Evolutionary conservation across 2,329 filamentous ascomycete species (phyloP).

Genomic region (Fusarium nematophilum): DNA sequence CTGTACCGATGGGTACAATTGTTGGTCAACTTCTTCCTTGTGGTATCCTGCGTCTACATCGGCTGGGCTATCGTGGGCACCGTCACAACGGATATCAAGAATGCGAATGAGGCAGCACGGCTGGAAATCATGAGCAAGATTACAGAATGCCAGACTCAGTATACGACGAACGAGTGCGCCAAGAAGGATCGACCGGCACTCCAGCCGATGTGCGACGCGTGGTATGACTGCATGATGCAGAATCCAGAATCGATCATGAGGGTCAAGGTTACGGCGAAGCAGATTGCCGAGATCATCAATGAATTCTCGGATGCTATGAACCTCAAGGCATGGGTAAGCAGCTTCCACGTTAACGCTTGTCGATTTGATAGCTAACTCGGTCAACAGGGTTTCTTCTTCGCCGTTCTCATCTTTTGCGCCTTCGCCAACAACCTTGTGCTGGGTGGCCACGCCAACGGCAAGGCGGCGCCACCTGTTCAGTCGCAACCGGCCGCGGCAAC

Average conservation of each 20-base stretch:
- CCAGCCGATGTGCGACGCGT: conserved; percentile 77
- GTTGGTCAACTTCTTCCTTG: conserved; percentile 72
- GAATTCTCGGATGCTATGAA: conserved; percentile 92
- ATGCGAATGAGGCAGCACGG: conserved; percentile 76
- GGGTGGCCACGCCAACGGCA: conserved; percentile 48
- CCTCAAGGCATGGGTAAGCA: conserved; percentile 75
- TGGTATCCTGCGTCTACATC: conserved; percentile 69
- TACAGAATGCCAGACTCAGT: conserved; percentile 78
- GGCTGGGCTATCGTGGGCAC: conserved; percentile 76
- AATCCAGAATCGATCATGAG: conserved; percentile 82
- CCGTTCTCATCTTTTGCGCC: conserved; percentile 60
- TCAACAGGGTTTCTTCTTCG: conserved; percentile 62
- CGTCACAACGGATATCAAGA: conserved; percentile 79
- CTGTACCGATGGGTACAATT: conserved; percentile 70
- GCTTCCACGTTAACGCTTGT: background rate
- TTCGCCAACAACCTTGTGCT: conserved; percentile 64
- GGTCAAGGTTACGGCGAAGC: conserved; percentile 84
- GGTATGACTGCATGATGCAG: conserved; percentile 88
- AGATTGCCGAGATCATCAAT: conserved; percentile 93
- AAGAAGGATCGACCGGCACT: conserved; percentile 76
- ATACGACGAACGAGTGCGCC: conserved; percentile 79
- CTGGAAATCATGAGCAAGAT: conserved; percentile 78
- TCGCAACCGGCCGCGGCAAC: conserved; percentile 32
- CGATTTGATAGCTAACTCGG: conserved; percentile 21
- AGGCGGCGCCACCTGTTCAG: conserved; percentile 42